Conservation (phyloP, 192 early-diverging fungal species). For the Podila epicladia region DNA sequence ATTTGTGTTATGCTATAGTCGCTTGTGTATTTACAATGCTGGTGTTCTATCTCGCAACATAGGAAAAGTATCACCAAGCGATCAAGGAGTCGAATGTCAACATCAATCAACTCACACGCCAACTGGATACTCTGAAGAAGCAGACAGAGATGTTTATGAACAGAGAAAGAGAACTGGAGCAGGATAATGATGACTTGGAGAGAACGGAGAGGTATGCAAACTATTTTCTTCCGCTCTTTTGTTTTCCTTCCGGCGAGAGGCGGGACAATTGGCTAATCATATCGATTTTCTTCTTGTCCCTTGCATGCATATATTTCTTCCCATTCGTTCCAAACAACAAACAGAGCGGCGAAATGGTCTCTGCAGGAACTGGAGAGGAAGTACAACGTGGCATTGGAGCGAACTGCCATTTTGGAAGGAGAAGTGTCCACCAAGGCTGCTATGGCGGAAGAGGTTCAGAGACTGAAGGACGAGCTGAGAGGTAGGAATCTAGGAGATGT, state of each 20-base stretch:
- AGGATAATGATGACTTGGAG: constrained; percentile 84
- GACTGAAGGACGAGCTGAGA: constrained; percentile 80
- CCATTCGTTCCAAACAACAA: background rate
- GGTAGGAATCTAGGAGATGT: constrained; percentile 32
- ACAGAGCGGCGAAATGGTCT: constrained; percentile 73
- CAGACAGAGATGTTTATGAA: constrained; percentile 76
- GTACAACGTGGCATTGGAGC: constrained; percentile 76
- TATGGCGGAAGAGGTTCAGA: constrained; percentile 76
- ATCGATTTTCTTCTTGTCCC: background rate
- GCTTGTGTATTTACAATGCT: no score
- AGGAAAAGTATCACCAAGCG: constrained; percentile 70
- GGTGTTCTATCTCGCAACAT: background rate
- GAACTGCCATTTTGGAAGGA: constrained; percentile 69
- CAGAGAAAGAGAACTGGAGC: constrained; percentile 77
- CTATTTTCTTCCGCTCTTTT: background rate
- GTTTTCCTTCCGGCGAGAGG: background rate
- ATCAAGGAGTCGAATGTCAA: constrained; percentile 75
- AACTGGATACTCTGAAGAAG: constrained; percentile 75
- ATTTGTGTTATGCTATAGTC: background rate
- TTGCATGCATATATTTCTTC: constrained; percentile 9
- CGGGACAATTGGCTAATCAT: constrained; percentile 3
- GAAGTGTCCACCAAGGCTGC: constrained; percentile 75
- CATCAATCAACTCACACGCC: constrained; percentile 75
- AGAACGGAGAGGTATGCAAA: constrained; percentile 63
- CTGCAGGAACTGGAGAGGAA: constrained; percentile 75